A percentile compares a stretch with the other conserved stretches of the same genome.
These are phyloP conservation scores for Aspergillus vadensis DNA, from an alignment of 2,329 filamentous ascomycete species.

Conservation along the genomic window DNA sequence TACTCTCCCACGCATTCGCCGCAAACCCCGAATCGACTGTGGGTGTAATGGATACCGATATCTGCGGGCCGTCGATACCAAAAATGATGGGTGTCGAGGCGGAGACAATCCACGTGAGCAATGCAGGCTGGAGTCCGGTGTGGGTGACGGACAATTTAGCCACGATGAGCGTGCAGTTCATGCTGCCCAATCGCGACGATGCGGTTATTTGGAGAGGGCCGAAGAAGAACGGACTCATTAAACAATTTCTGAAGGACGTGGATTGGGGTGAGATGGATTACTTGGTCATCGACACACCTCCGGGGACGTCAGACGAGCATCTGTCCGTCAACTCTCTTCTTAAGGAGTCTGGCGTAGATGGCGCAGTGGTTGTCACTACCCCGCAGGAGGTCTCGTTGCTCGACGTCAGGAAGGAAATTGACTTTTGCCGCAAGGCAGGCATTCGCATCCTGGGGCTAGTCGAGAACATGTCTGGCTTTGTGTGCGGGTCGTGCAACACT, in stretches of 20 bases:
- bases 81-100: conserved; percentile 98
- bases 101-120: conserved; percentile 90
- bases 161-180: conserved; percentile 98
- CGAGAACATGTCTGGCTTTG: conserved; percentile 97
- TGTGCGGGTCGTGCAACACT: conserved; percentile 88
- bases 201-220: conserved; percentile 96
- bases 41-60: conserved; percentile 97
- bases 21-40: conserved; percentile 76
- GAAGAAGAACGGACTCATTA: conserved; percentile 98
- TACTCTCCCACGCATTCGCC: conserved; percentile 88
- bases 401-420: conserved; percentile 95
- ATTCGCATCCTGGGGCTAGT: conserved; percentile 87
- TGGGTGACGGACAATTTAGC: conserved; percentile 93
- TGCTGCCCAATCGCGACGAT: conserved; percentile 90
- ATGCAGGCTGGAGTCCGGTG: conserved; percentile 88
- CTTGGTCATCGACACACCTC: conserved; percentile 90
- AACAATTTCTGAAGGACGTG: conserved; percentile 96
- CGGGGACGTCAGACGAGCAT: conserved; percentile 94
- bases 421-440: conserved; percentile 93
- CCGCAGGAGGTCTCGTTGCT: conserved; percentile 91
- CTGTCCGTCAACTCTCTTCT: conserved; percentile 89
- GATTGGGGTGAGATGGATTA: conserved; percentile 97
- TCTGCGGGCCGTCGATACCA: conserved; percentile 92
- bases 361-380: conserved; percentile 89
- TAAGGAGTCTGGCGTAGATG: conserved; percentile 88